Evolutionary conservation across 768 basidiomycete genomes (phyloP), one percentile per base, ranked within the genome.

Genomic region (Mycena crocata): DNA sequence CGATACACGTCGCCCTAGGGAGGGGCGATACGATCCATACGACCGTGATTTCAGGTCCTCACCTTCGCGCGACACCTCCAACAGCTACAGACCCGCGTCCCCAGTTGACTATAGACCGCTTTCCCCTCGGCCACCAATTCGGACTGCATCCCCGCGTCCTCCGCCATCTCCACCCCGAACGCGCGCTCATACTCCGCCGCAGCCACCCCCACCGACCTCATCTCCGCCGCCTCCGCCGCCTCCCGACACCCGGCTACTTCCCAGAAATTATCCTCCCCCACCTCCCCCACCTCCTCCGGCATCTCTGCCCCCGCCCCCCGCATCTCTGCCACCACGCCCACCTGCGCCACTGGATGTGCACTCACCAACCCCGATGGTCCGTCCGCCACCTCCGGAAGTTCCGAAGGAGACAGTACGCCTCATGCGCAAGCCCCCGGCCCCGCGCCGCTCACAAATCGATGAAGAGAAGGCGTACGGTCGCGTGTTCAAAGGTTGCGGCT

Each of bases 381-480:
- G 64, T 1, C 74, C 74, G 5, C 68, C 71, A 26, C 68, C 73
- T 0, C 64, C 70, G 8, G 68, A 66, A 44, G 45, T 68, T 15
- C 65, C 59, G 9, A 64, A 61, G 23, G 77, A 78, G 61, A 37
- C 50, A 3, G 63, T 72, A 31, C 70, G 73, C 28, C 59, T 72
- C 14, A 70, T 75, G 31, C 79, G 78, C 61, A 84, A 79, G 68
- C 85, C 83, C 21, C 80, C 80, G 34, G 82, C 81, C 1, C 77
- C 83, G 12, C 82, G 83, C 31, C 83, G 92, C 57, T 80, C 90
- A 13, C 78, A 82, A 37, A 87, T 90, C 67, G 87, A 92, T 62
- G 94, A 95, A 71, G 77, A 84, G 67, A 81, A 83, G 48, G 89
- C 87, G 0, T 95, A 93, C 74, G 90, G 91, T 35, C 84, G 87